These are phyloP conservation scores for Aphanomyces astaci DNA, from an alignment of 352 stramenopile genomes.

Conservation along the genomic window DNA sequence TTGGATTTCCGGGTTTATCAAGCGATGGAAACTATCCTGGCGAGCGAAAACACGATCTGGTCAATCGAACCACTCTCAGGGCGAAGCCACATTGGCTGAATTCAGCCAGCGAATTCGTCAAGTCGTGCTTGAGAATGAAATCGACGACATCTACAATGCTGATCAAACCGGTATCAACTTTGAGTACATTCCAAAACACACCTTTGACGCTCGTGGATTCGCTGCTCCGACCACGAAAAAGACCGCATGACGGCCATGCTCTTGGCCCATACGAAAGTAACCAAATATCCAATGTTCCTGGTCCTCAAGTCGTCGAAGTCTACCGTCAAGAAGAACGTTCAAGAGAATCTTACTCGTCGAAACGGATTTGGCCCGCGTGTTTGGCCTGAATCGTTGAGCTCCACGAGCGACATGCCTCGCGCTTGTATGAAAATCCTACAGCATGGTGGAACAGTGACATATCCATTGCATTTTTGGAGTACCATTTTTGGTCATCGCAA, in stretches of 20 bases:
- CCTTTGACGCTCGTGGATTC: constrained; percentile 27
- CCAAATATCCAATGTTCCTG: constrained; percentile 29
- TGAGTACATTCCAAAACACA: constrained; percentile 27
- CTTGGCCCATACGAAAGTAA: constrained; percentile 20
- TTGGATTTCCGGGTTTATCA: not conserved
- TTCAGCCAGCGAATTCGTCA: not conserved
- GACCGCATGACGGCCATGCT: constrained; percentile 28
- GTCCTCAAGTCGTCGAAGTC: constrained; percentile 27
- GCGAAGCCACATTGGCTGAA: not conserved
- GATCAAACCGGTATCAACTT: constrained; percentile 25
- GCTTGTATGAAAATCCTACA: constrained; percentile 29
- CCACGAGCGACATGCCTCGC: constrained; percentile 3
- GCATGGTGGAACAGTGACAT: constrained; percentile 31
- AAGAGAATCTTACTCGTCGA: not conserved
- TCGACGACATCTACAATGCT: constrained; percentile 16
- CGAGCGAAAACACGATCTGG: constrained; percentile 10
- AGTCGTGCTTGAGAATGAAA: not conserved
- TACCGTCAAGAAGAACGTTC: not conserved
- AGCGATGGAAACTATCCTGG: constrained; percentile 16
- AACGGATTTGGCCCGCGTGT: constrained; percentile 26
- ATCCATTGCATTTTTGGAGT: constrained; percentile 25
- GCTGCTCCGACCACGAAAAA: constrained; percentile 25
- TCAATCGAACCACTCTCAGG: constrained; percentile 16
- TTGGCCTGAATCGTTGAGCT: constrained; percentile 22
- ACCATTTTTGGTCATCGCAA: constrained; percentile 19